Evolutionary conservation across 495 filamentous ascomycete species (phyloP).

Genomic region (Aspergillus ellipticus): DNA sequence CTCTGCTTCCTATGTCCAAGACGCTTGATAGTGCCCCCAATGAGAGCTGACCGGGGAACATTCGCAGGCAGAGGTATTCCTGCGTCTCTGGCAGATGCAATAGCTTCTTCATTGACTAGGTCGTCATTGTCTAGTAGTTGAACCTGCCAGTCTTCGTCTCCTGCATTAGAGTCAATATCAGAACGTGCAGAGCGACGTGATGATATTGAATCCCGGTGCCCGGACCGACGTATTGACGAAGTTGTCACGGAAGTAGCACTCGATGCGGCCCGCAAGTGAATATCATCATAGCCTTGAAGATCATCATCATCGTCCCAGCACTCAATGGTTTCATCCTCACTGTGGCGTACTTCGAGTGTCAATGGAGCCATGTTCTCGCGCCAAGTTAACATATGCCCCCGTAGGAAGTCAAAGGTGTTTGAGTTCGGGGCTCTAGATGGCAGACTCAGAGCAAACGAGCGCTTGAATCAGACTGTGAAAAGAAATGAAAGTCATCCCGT

Average conservation of each 20-base stretch:
- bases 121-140: conserved; percentile 76
- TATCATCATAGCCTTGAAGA: conserved; percentile 67
- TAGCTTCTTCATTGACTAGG: conserved; percentile 72
- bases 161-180: conserved; percentile 68
- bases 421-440: conserved; percentile 14
- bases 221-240: conserved; percentile 47
- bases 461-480: conserved; percentile 17
- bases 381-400: neutral
- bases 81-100: conserved; percentile 78
- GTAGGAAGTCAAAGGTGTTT: conserved; percentile 2
- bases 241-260: conserved; percentile 53
- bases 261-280: conserved; percentile 63
- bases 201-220: conserved; percentile 70
- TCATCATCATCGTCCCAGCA: conserved; percentile 89
- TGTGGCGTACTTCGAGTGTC: conserved; percentile 51
- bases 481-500: conserved; percentile 37
- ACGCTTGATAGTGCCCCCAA: conserved; percentile 92
- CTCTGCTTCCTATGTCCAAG: conserved; percentile 77
- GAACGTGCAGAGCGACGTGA: conserved; percentile 75
- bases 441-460: conserved; percentile 23
- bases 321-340: conserved; percentile 62
- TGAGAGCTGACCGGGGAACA: conserved; percentile 87
- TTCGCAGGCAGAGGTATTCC: conserved; percentile 89
- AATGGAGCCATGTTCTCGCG: conserved; percentile 50
- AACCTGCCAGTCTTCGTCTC: conserved; percentile 83